Percentiles rank a stretch among this genome's conserved stretches.
These are phyloP conservation scores for Penicillium manginii DNA, from an alignment of 495 filamentous ascomycete genomes.

Conservation along the genomic window DNA sequence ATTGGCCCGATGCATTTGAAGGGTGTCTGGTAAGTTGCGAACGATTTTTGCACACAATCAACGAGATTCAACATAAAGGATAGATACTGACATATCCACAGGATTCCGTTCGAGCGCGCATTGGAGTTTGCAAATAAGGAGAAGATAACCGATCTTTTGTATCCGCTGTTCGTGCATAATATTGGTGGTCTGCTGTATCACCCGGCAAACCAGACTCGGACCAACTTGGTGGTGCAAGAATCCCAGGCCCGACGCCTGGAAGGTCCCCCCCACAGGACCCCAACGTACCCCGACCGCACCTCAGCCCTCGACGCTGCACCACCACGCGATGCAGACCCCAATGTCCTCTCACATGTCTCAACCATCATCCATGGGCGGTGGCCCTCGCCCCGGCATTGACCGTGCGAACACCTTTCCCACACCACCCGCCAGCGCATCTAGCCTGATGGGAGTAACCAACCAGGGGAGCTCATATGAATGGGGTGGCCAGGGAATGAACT, in stretches of 20 bases:
- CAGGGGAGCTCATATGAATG: constrained; percentile 78
- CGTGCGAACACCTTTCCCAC: constrained; percentile 91
- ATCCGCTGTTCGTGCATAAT: constrained; percentile 97
- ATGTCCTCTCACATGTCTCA: constrained; percentile 67
- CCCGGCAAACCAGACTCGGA: constrained; percentile 81
- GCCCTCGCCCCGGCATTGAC: constrained; percentile 72
- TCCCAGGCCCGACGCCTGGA: constrained; percentile 73
- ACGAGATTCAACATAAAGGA: too few relatives aligned
- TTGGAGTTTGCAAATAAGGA: constrained; percentile 99
- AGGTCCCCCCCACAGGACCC: constrained; percentile 31
- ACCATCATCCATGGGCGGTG: constrained; percentile 73
- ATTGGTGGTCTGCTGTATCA: constrained; percentile 94
- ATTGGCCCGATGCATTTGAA: constrained; percentile 99
- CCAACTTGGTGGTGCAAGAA: constrained; percentile 85
- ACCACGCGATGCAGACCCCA: constrained; percentile 69
- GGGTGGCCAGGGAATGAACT: constrained; percentile 66
- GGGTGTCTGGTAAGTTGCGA: constrained; percentile 93
- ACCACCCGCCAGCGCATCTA: constrained; percentile 89
- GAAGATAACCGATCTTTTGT: constrained; percentile 94
- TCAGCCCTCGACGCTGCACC: constrained; percentile 75
- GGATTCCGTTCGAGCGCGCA: constrained; percentile 97
- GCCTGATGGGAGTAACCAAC: constrained; percentile 80
- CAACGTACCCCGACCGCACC: constrained; percentile 54
- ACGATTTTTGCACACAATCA: too few relatives aligned
- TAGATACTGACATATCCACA: constrained; percentile 38